phyloP scores from a whole-genome alignment of 1,284 basidiomycete genomes.

The Stygiomarasmius scandens region DNA sequence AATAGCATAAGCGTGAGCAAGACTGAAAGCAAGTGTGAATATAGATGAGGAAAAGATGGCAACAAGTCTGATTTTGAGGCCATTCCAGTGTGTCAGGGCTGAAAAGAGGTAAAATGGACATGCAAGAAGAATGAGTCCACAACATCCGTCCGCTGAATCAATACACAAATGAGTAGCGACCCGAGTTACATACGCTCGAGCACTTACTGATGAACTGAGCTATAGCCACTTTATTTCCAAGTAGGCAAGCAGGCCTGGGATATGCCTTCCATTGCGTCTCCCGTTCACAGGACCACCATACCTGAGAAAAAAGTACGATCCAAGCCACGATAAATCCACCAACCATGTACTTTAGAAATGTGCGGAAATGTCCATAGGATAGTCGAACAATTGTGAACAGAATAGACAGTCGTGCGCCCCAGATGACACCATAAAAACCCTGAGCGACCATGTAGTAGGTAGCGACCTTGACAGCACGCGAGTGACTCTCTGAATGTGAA shows the following conservation, averaged over 20 bases:
- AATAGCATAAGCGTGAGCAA: slow-evolving; percentile 24
- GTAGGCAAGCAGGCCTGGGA: slow-evolving; percentile 17
- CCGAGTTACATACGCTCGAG: neutral
- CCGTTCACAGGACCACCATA: slow-evolving; percentile 28
- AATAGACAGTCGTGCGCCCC: slow-evolving; percentile 28
- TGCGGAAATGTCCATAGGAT: slow-evolving; percentile 17
- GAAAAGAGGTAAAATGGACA: slow-evolving; percentile 24
- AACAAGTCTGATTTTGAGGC: slow-evolving; percentile 24
- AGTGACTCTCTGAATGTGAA: slow-evolving; percentile 7
- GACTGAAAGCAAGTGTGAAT: slow-evolving; percentile 24
- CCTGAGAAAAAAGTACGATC: slow-evolving; percentile 25
- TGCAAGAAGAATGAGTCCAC: slow-evolving; percentile 25
- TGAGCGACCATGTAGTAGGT: slow-evolving; percentile 20
- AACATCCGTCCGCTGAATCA: slow-evolving; percentile 21
- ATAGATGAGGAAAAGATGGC: slow-evolving; percentile 27
- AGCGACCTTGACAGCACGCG: slow-evolving; percentile 12
- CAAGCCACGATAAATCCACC: slow-evolving; percentile 22
- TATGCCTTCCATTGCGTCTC: slow-evolving; percentile 13
- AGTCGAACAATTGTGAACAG: slow-evolving; percentile 28
- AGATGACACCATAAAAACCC: slow-evolving; percentile 23
- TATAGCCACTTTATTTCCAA: slow-evolving; percentile 19
- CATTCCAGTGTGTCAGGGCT: slow-evolving; percentile 17
- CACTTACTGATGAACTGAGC: slow-evolving; percentile 24
- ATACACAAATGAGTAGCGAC: neutral
- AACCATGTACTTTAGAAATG: slow-evolving; percentile 18